Evolutionary conservation across 2,329 filamentous ascomycete species (phyloP).

Genomic region (Trichoderma brevicompactum): DNA sequence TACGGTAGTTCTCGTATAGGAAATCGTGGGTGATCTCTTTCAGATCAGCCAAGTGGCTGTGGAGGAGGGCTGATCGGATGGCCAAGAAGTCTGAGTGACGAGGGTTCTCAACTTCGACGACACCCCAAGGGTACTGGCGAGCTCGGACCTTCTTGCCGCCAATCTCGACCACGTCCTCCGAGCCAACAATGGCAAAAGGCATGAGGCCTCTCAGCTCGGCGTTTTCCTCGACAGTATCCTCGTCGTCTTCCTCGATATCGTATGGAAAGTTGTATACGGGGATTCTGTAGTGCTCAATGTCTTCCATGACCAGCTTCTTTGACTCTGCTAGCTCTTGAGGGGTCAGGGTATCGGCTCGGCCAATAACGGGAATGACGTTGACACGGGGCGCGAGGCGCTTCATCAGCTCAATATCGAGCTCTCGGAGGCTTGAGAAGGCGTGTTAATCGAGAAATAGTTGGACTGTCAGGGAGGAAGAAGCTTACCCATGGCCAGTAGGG

Average conservation of each 20-base stretch:
- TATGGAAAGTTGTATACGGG: slow-evolving; percentile 99
- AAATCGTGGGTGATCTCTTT: slow-evolving; percentile 99
- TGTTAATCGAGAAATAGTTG: not conserved
- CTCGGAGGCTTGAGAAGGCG: slow-evolving; percentile 72
- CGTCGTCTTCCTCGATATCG: slow-evolving; percentile 98
- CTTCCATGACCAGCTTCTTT: slow-evolving; percentile 99
- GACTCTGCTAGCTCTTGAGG: slow-evolving; percentile 96
- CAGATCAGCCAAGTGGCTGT: slow-evolving; percentile 96
- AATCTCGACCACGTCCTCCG: slow-evolving; percentile 93
- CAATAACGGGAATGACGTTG: slow-evolving; percentile 98
- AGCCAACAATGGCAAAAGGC: slow-evolving; percentile 98
- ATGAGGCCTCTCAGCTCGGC: slow-evolving; percentile 95
- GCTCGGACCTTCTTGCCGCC: slow-evolving; percentile 90
- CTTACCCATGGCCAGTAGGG: slow-evolving; percentile 90
- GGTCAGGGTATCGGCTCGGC: slow-evolving; percentile 96
- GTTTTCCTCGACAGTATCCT: slow-evolving; percentile 99
- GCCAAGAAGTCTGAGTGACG: slow-evolving; percentile 98
- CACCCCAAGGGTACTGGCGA: slow-evolving; percentile 97
- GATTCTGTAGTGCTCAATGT: slow-evolving; percentile 99
- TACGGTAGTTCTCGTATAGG: slow-evolving; percentile 99
- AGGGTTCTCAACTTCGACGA: slow-evolving; percentile 98
- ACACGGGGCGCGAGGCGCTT: slow-evolving; percentile 97
- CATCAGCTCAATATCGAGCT: slow-evolving; percentile 99
- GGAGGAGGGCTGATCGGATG: slow-evolving; percentile 92
- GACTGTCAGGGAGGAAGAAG: not conserved